Conservation (phyloP, 208 protist genomes). For the Trypanosoma scelopori region DNA sequence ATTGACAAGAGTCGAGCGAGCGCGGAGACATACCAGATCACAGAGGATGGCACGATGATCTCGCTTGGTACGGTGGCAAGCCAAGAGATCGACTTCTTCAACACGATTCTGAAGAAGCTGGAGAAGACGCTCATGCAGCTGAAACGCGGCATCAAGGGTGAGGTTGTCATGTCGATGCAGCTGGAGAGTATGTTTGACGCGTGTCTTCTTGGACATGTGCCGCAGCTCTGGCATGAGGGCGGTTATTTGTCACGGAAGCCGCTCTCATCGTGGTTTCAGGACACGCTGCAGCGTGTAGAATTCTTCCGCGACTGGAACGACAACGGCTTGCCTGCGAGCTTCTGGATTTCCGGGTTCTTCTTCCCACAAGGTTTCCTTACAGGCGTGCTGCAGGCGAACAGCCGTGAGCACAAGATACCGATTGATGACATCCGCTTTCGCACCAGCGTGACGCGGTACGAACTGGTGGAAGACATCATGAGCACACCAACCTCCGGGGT, state of each 20-base stretch:
- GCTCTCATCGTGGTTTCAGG: conserved; percentile 94
- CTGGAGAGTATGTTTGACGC: conserved; percentile 92
- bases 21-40: conserved; percentile 87
- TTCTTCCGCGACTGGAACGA: conserved; percentile 96
- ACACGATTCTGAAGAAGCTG: conserved; percentile 78
- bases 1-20: conserved; percentile 82
- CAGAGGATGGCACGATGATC: conserved; percentile 84
- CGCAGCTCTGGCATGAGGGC: conserved; percentile 85
- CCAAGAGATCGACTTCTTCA: conserved; percentile 93
- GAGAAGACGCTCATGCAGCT: conserved; percentile 69
- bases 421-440: conserved; percentile 92
- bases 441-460: conserved; percentile 80
- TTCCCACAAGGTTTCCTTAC: conserved; percentile 97
- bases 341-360: conserved; percentile 98
- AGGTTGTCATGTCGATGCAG: conserved; percentile 90
- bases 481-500: conserved; percentile 69
- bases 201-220: conserved; percentile 91
- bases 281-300: conserved; percentile 90
- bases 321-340: conserved; percentile 87
- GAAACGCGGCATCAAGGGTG: conserved; percentile 83
- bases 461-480: conserved; percentile 70
- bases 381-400: conserved; percentile 91
- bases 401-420: conserved; percentile 80
- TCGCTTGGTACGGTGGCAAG: conserved; percentile 88
- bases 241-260: conserved; percentile 96